Base-by-base conservation (phyloP, 805 yeast genomes). In the Lipomyces sp. region DNA sequence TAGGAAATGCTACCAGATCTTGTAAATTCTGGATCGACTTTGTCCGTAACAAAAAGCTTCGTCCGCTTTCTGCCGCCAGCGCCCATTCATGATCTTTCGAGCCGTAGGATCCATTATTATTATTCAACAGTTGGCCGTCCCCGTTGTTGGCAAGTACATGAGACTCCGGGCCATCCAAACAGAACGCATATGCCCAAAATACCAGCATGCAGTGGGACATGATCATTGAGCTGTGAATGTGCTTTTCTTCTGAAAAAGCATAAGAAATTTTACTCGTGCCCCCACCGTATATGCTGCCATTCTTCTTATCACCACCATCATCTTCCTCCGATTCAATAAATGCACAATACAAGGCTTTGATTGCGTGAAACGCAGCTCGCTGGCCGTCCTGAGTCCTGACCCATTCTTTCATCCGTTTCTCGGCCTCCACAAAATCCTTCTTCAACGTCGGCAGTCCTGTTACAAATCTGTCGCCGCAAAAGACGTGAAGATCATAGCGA, bases 381-480 rank as follows among this genome's bases (percentile, higher is more conserved):
- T n/a, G 18, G 7, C n/a, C 51, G 13, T n/a, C 11, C 13, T 15
- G 78, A 51, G 78, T 60, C 4, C 74, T 72, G 0, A 87, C 79
- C 86, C 90, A 85, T 57, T 81, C 84, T 53, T 79, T 76, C 24
- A 89, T 82, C 67, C 86, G 80, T 15, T 77, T 77, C 50, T 81
- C 79, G 8, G 85, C 86, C 1, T 80, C 77, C 33, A 81, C 81
- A 10, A 7, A 45, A 18, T 45, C 51, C 13, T 2, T 10, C 13
- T 6, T 7, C 7, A 45, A 18, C 8, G 51, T 45, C 29, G 51
- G 7, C 18, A 10, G 51, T 6, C 51, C 51, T 10, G 13, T 87
- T 5, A 45, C 51, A 7, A 10, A n/a, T n/a, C 13, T 7, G 51
- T 45, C 51, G 7, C 51, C 51, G 11, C 51, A 45, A 18, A 45